phyloP scores from a whole-genome alignment of 2,329 filamentous ascomycete species.

The Drechslerella coelobrocha region DNA sequence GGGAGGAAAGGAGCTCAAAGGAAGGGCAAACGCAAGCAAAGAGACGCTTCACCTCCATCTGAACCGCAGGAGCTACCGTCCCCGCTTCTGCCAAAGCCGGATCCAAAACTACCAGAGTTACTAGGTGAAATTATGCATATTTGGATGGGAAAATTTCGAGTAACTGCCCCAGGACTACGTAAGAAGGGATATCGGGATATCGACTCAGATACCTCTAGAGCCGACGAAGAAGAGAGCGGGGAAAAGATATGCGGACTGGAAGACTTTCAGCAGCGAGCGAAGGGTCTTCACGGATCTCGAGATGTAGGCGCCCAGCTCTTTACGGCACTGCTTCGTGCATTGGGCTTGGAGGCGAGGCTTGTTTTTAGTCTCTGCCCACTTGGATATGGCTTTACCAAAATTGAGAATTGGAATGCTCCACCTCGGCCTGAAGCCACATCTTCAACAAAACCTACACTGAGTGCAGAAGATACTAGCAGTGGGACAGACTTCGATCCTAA shows the following conservation, averaged over 20 bases:
- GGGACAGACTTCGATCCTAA: constrained; percentile 9
- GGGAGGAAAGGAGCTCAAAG: constrained; percentile 57
- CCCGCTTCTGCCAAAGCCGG: constrained; percentile 73
- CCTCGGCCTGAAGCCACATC: constrained; percentile 65
- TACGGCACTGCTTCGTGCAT: constrained; percentile 84
- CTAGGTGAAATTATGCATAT: constrained; percentile 78
- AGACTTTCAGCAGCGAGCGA: constrained; percentile 20
- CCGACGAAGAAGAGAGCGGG: constrained; percentile 62
- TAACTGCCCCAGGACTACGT: constrained; percentile 79
- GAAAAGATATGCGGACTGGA: constrained; percentile 67
- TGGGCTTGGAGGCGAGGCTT: constrained; percentile 79
- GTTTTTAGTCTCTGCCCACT: constrained; percentile 90
- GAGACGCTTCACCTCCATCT: constrained; percentile 57
- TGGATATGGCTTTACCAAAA: constrained; percentile 60
- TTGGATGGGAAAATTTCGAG: constrained; percentile 84
- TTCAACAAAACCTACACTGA: constrained; percentile 18
- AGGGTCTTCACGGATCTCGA: constrained; percentile 69
- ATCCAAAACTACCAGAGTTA: constrained; percentile 67
- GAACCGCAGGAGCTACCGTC: constrained; percentile 72
- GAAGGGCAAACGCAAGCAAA: constrained; percentile 57
- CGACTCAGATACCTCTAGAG: not conserved
- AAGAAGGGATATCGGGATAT: constrained; percentile 75
- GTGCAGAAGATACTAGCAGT: constrained; percentile 7
- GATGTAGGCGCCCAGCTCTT: constrained; percentile 91
- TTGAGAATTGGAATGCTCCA: constrained; percentile 74